Percentiles rank a stretch among this genome's conserved stretches.
Evolutionary conservation across 2,329 filamentous ascomycete genomes (phyloP).

Genomic region (Fusarium sp.): DNA sequence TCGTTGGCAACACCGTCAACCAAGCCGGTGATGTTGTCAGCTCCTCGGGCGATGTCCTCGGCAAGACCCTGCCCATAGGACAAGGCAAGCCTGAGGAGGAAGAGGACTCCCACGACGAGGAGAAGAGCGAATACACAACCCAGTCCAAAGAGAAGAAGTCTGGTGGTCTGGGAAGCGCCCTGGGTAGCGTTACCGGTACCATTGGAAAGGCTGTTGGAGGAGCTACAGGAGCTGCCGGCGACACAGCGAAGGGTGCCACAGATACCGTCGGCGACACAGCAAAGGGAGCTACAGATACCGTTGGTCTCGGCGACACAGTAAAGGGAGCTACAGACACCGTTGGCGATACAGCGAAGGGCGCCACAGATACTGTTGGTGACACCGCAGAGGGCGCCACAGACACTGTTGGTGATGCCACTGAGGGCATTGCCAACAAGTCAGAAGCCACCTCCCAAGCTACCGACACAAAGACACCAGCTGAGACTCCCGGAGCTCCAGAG

Average conservation of each 20-base stretch:
- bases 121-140: slow-evolving; percentile 53
- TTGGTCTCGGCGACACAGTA: slow-evolving; percentile 8
- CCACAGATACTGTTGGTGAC: slow-evolving; percentile 11
- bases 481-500: slow-evolving; percentile 28
- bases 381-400: slow-evolving; percentile 5
- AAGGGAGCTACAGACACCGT: background rate
- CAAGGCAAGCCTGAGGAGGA: slow-evolving; percentile 40
- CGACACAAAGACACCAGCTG: slow-evolving; percentile 25
- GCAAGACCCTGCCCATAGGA: slow-evolving; percentile 50
- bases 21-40: slow-evolving; percentile 49
- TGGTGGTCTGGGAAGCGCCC: slow-evolving; percentile 38
- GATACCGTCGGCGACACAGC: slow-evolving; percentile 11
- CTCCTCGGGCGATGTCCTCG: slow-evolving; percentile 53
- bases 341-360: slow-evolving; percentile 12
- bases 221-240: slow-evolving; percentile 16
- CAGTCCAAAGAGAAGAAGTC: slow-evolving; percentile 47
- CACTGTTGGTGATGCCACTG: slow-evolving; percentile 30
- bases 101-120: slow-evolving; percentile 34
- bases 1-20: slow-evolving; percentile 54
- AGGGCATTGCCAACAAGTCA: slow-evolving; percentile 30
- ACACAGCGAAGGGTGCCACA: slow-evolving; percentile 12
- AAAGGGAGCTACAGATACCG: background rate
- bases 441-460: slow-evolving; percentile 17
- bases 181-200: slow-evolving; percentile 15
- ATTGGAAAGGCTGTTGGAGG: slow-evolving; percentile 11